Conservation (phyloP, 306 rosid genomes). For the Sphenostylis stenocarpa region DNA sequence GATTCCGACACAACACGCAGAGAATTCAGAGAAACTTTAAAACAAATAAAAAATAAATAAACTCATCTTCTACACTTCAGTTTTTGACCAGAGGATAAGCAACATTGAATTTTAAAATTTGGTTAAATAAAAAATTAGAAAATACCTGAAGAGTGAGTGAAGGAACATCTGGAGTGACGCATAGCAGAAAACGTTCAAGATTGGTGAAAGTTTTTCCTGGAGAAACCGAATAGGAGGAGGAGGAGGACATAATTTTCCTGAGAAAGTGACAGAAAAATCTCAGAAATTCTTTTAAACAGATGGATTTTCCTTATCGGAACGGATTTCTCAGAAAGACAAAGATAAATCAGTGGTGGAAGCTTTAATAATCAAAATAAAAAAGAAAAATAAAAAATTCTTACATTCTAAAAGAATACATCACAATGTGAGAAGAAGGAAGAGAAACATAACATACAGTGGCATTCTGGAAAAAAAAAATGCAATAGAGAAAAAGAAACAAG, state of each 20-base stretch:
- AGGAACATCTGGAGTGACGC: constrained; percentile 65
- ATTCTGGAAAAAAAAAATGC: not conserved
- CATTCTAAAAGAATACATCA: too few relatives aligned
- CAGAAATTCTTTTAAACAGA: too few relatives aligned
- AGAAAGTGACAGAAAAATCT: constrained; percentile 11
- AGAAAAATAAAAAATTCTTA: not conserved
- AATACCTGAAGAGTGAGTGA: constrained; percentile 53
- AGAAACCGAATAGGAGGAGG: not conserved
- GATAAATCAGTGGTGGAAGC: not conserved
- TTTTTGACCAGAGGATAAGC: not conserved
- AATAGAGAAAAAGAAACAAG: not conserved
- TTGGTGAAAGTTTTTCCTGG: constrained; percentile 37
- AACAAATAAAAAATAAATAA: not conserved
- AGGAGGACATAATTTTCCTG: constrained; percentile 37
- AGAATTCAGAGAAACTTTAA: not conserved
- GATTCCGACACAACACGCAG: too few relatives aligned
- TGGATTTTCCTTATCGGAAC: too few relatives aligned
- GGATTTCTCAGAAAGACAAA: not conserved
- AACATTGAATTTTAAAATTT: not conserved
- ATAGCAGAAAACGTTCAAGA: constrained; percentile 59
- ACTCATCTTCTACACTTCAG: not conserved
- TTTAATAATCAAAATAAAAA: not conserved
- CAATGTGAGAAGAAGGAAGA: too few relatives aligned
- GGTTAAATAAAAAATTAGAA: not conserved
- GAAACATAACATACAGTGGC: not conserved